These are phyloP conservation scores for Kwoniella sp. DNA, from an alignment of 768 basidiomycete species.

Conservation along the genomic window DNA sequence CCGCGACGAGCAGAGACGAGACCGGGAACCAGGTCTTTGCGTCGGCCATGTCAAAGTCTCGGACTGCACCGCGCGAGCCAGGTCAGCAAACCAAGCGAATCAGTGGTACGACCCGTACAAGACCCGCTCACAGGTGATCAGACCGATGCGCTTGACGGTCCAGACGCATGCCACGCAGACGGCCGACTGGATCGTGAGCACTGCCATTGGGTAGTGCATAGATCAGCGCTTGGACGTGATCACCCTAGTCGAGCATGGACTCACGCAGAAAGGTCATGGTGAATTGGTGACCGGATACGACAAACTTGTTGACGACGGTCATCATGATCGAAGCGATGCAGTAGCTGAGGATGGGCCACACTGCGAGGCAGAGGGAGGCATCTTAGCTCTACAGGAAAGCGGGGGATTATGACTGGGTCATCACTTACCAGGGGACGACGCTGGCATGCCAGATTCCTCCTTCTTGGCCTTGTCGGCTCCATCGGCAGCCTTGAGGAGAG, in stretches of 20 bases:
- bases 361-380: conserved; percentile 50
- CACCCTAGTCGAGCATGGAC: neutral
- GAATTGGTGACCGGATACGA: conserved; percentile 87
- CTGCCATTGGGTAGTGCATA: conserved; percentile 7
- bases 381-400: neutral
- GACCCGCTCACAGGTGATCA: conserved; percentile 40
- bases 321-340: conserved; percentile 90
- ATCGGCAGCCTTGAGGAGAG: conserved; percentile 25
- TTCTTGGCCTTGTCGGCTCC: conserved; percentile 35
- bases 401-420: neutral
- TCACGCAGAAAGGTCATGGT: conserved; percentile 87
- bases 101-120: neutral
- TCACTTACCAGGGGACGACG: conserved; percentile 35
- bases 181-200: conserved; percentile 81
- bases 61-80: conserved; percentile 51
- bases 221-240: neutral
- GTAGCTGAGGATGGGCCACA: conserved; percentile 78
- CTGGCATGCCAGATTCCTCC: conserved; percentile 30
- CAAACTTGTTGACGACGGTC: conserved; percentile 98
- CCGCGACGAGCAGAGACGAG: conserved; percentile 80
- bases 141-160: conserved; percentile 64
- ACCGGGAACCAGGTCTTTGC: conserved; percentile 94
- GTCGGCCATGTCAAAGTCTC: conserved; percentile 73
- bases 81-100: conserved; percentile 3
- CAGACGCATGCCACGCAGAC: conserved; percentile 80